phyloP scores from a whole-genome alignment of 2,329 filamentous ascomycete species.

The Pseudogymnoascus sp. region DNA sequence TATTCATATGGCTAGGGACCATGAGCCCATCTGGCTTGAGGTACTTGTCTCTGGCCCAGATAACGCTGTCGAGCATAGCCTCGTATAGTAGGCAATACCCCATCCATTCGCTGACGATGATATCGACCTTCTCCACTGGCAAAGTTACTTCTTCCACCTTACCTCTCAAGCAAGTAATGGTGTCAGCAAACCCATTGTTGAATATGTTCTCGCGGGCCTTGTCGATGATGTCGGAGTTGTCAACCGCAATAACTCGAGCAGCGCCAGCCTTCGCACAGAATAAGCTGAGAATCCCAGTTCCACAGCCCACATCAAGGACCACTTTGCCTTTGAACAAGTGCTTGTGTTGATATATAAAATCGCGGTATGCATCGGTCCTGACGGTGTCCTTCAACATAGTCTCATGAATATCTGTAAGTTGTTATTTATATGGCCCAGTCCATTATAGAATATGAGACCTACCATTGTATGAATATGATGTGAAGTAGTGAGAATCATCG shows the following conservation, averaged over 20 bases:
- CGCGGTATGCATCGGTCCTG: constrained; percentile 83
- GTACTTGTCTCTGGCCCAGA: constrained; percentile 82
- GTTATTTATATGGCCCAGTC: neutral
- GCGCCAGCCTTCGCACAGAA: constrained; percentile 90
- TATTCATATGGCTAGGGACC: constrained; percentile 75
- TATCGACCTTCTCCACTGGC: constrained; percentile 74
- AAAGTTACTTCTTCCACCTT: constrained; percentile 80
- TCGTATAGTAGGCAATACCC: constrained; percentile 90
- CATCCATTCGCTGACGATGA: constrained; percentile 98
- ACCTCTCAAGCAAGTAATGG: constrained; percentile 72
- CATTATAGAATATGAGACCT: constrained; percentile 23
- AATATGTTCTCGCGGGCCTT: constrained; percentile 80
- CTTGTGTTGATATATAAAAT: constrained; percentile 92
- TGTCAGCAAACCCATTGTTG: constrained; percentile 64
- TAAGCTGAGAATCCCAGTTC: constrained; percentile 81
- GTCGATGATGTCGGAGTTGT: constrained; percentile 83
- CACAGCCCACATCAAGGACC: constrained; percentile 86
- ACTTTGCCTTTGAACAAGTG: constrained; percentile 76
- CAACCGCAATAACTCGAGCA: constrained; percentile 77
- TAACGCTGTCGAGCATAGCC: constrained; percentile 88
- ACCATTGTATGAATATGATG: constrained; percentile 59
- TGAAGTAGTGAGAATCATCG: constrained; percentile 54
- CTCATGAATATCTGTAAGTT: constrained; percentile 69
- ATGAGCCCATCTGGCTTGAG: constrained; percentile 72
- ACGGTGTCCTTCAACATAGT: constrained; percentile 89